Evolutionary conservation across 129 eudicot species (phyloP), one percentile per base, ranked within the genome.

Genomic region (Gnaphalium uliginosum): DNA sequence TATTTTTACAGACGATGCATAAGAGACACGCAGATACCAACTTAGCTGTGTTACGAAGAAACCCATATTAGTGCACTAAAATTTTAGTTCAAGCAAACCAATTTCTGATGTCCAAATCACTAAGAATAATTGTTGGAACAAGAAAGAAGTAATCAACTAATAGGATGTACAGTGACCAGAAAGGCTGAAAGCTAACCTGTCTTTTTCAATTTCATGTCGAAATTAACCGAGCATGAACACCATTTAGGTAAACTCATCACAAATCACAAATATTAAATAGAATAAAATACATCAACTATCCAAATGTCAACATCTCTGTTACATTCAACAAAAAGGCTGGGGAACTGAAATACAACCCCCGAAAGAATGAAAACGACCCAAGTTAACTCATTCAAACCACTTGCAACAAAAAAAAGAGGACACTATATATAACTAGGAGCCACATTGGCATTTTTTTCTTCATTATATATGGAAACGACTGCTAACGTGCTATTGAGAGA

Each of bases 401-500:
- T 39, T 27, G 15, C 24, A 10, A 64, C 22, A n/a, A 23, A 69
- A 17, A 46, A 48, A 26, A 14, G 17, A 9, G 23, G 67, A 54
- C 74, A n/a, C n/a, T n/a, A n/a, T 77, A 77, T 71, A 53, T 79
- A 79, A 79, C 37, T 63, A 79, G 17, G 57, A 74, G 73, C 61
- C 80, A 64, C 75, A 74, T 21, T 69, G 65, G 23, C 56, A 6
- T 19, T 39, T 14, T 64, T 71, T 53, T 78, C 85, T 70, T 77
- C 85, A 74, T 67, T 54, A 71, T 64, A 77, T 69, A 46, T 46
- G 13, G 2, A 41, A 82, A 86, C 81, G 83, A 84, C 79, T 87
- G 71, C 50, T 69, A 46, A 62, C 26, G 71, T 68, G 73, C 29
- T 71, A 4, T 56, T 21, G 6, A 56, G 39, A 30, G 65, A 71